These are phyloP conservation scores for Panus rudis DNA, from an alignment of 768 basidiomycete species.

Conservation along the genomic window DNA sequence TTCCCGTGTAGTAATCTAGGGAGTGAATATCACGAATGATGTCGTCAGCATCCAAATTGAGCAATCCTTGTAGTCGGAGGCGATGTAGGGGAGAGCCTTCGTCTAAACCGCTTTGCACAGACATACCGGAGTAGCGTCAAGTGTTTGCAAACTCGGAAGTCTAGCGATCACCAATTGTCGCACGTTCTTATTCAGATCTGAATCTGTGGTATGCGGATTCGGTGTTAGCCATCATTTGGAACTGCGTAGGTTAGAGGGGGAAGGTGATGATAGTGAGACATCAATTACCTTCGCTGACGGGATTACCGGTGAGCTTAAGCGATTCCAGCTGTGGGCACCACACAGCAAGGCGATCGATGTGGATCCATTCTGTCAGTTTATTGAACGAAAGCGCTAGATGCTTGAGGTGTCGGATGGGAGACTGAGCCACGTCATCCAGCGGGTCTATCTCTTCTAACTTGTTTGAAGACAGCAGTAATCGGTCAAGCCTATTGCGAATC, in stretches of 20 bases:
- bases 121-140: slow-evolving; percentile 63
- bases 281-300: slow-evolving; percentile 49
- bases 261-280: background rate
- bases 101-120: slow-evolving; percentile 9
- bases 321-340: slow-evolving; percentile 68
- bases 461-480: slow-evolving; percentile 64
- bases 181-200: slow-evolving; percentile 17
- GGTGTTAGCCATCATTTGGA: background rate
- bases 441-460: slow-evolving; percentile 37
- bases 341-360: slow-evolving; percentile 52
- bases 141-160: slow-evolving; percentile 49
- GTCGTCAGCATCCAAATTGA: background rate
- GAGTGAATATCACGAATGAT: slow-evolving; percentile 2
- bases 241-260: background rate
- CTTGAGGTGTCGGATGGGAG: slow-evolving; percentile 33
- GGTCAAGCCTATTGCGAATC: slow-evolving; percentile 41
- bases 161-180: slow-evolving; percentile 63
- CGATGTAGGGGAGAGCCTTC: background rate
- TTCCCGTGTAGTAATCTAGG: slow-evolving; percentile 62
- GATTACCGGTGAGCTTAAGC: slow-evolving; percentile 57
- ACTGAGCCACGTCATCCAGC: background rate
- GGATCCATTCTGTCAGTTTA: slow-evolving; percentile 47
- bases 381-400: slow-evolving; percentile 64
- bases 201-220: slow-evolving; percentile 23
- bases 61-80: background rate